A percentile compares a stretch with the other conserved stretches of the same genome.
phyloP scores from a whole-genome alignment of 139 green algal genomes.

The Chlamydomonas asymmetrica region DNA sequence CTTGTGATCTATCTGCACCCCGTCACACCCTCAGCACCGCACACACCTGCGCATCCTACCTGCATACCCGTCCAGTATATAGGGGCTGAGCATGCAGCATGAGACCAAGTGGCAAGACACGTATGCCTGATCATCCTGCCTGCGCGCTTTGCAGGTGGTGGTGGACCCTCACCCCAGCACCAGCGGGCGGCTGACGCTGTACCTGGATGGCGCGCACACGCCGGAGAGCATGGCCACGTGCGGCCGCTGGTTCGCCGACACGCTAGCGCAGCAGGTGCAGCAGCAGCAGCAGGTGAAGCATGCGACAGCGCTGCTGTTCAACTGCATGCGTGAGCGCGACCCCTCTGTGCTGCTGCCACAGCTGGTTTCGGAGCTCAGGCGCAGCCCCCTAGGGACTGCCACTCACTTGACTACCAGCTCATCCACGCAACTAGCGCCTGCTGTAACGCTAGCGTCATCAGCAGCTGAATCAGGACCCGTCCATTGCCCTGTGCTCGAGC shows the following conservation, averaged over 20 bases:
- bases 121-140: too few species aligned
- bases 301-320: constrained; percentile 85
- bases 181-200: constrained; percentile 76
- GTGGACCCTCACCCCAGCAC: constrained; percentile 10
- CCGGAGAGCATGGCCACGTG: constrained; percentile 90
- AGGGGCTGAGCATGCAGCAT: too few species aligned
- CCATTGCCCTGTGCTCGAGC: too few species aligned
- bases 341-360: constrained; percentile 72
- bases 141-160: too few species aligned
- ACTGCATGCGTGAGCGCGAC: constrained; percentile 91
- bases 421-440: too few species aligned
- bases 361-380: constrained; percentile 37
- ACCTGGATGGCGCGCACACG: constrained; percentile 96
- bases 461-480: not conserved
- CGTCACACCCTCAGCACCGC: too few species aligned
- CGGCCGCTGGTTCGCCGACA: constrained; percentile 85
- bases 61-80: too few species aligned
- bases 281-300: not conserved
- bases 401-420: too few species aligned
- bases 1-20: too few species aligned
- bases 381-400: too few species aligned
- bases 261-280: constrained; percentile 2
- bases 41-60: too few species aligned
- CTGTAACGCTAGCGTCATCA: not conserved
- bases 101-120: too few species aligned